These are phyloP conservation scores for Marchantia polymorpha DNA, from an alignment of 225 moss, liverwort and hornwort species.

Conservation along the genomic window DNA sequence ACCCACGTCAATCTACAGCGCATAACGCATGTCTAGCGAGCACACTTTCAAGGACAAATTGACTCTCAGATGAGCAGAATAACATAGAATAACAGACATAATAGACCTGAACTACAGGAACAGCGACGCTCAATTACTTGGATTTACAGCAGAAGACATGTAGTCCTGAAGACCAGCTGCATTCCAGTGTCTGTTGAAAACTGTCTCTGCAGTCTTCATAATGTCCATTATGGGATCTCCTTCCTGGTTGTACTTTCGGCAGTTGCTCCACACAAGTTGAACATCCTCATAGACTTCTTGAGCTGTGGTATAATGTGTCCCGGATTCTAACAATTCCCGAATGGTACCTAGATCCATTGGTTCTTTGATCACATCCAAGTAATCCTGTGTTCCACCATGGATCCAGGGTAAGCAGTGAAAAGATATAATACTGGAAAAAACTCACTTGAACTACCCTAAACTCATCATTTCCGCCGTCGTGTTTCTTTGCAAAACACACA, in stretches of 20 bases:
- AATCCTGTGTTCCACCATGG: constrained; percentile 49
- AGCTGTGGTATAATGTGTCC: constrained; percentile 60
- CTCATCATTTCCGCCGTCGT: background rate
- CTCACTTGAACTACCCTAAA: background rate
- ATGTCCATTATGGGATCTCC: constrained; percentile 91
- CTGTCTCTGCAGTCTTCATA: constrained; percentile 66
- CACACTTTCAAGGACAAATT: background rate
- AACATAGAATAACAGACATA: background rate
- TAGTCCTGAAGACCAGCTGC: constrained; percentile 50
- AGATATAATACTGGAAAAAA: too few species aligned
- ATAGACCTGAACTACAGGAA: too few species aligned
- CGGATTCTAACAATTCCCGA: constrained; percentile 68
- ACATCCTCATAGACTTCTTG: constrained; percentile 70
- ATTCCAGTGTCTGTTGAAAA: constrained; percentile 73
- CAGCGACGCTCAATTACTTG: constrained; percentile 15
- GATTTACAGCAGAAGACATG: constrained; percentile 7
- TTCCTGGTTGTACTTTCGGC: constrained; percentile 79
- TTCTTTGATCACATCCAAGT: constrained; percentile 64
- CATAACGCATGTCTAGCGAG: background rate
- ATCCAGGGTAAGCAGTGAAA: too few species aligned
- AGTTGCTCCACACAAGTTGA: constrained; percentile 92
- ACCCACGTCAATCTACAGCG: background rate
- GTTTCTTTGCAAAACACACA: background rate
- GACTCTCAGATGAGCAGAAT: background rate
- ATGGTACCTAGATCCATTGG: constrained; percentile 97